These are phyloP conservation scores for Sisymbrium irio DNA, from an alignment of 345 rosid species.

Conservation along the genomic window DNA sequence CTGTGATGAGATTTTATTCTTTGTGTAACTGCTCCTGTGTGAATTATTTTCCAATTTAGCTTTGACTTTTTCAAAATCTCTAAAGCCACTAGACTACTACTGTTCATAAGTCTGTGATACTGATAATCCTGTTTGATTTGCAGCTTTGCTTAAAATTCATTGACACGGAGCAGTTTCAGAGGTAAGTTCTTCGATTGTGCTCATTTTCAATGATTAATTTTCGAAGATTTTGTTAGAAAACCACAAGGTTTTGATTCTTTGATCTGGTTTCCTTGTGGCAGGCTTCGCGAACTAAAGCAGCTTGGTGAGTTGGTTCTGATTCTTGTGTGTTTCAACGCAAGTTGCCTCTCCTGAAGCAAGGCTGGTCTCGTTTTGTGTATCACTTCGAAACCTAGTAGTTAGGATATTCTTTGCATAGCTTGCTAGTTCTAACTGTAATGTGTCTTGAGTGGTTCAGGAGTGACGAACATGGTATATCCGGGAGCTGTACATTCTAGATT, in stretches of 20 bases:
- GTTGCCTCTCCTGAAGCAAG: conserved; percentile 9
- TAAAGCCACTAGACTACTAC: not conserved
- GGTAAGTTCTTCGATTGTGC: conserved; percentile 41
- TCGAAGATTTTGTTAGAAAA: not conserved
- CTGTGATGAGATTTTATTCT: not conserved
- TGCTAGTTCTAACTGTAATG: not conserved
- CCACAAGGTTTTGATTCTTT: not conserved
- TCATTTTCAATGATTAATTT: not conserved
- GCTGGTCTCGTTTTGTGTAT: not conserved
- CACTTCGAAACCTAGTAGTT: not conserved
- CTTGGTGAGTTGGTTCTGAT: conserved; percentile 61
- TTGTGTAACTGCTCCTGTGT: not conserved
- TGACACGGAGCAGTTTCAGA: conserved; percentile 92
- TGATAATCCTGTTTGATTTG: conserved; percentile 18
- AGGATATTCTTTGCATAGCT: not conserved
- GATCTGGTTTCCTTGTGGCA: conserved; percentile 31
- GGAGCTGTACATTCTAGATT: conserved; percentile 92
- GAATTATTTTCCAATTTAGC: not conserved
- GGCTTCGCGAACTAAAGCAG: conserved; percentile 94
- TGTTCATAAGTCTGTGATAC: not conserved
- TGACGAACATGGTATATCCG: conserved; percentile 77
- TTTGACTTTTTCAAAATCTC: not conserved
- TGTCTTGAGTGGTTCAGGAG: conserved; percentile 46
- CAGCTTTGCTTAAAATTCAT: conserved; percentile 82
- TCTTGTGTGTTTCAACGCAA: not conserved